Base-by-base conservation (phyloP, 192 early-diverging fungal genomes). In the Backusella psychrophila region DNA sequence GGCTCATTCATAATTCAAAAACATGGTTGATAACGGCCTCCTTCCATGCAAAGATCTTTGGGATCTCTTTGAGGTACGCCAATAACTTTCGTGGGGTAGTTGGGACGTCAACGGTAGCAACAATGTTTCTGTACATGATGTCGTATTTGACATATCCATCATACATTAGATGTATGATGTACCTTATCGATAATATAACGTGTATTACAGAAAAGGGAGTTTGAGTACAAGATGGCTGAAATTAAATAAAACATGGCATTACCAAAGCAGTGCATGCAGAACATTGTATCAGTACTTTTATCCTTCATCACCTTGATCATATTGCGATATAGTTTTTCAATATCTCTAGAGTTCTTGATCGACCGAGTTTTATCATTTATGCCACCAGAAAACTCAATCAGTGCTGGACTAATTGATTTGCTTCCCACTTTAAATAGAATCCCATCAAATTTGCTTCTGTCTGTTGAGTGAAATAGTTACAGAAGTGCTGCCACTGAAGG, bases 1-100 rank as follows among this genome's bases (percentile, higher is more conserved):
- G 38, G 8, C 38, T 39, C 5, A 39, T 39, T 39, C 38, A 39
- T 39, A 2, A 31, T 31, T 39, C 38, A 39, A 39, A 0, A 8
- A 39, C 38, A 39, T 39, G 38, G 7, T 39, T 39, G 5, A 19
- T 52, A 4, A 52, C 49, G n/a, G 49, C 49, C 17, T 72, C 31
- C 21, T 53, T 72, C 52, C 71, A 73, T 6, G 71, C 53, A 33
- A 56, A 23, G 4, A 73, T 73, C 31, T 35, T 38, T 17, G 71
- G 71, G 14, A 73, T 23, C 63, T 73, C 71, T 23, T 73, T 73
- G 33, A 59, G 23, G 19, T 12, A 52, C 9, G 5, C 71, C 23
- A 36, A 12, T 38, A 52, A n/a, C 19, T 73, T 59, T 59, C 33
- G 63, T 23, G 71, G 49, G 0, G 71, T 59, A 52, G 31, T 73